Conservation (phyloP, 2,329 filamentous ascomycete genomes). For the Colletotrichum sp. region DNA sequence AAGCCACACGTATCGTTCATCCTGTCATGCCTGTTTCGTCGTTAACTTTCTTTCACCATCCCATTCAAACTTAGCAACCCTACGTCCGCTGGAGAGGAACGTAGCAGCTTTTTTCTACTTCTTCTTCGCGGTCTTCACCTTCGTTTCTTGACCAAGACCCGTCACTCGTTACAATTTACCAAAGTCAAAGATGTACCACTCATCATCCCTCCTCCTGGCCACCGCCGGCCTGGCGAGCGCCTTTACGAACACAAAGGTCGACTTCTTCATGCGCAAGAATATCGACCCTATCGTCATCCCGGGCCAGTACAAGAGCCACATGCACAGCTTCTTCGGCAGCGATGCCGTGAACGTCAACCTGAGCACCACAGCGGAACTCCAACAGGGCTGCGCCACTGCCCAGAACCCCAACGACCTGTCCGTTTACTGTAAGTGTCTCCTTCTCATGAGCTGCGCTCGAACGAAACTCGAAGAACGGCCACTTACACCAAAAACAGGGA, state of each 20-base stretch:
- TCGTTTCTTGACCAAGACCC: not conserved
- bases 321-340: conserved; percentile 40
- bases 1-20: not conserved
- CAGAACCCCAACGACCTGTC: conserved; percentile 50
- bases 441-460: too few relatives aligned
- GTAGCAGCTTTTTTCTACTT: not conserved
- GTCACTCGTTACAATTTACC: not conserved
- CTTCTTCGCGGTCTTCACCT: not conserved
- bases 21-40: not conserved
- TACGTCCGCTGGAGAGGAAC: not conserved
- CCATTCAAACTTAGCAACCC: not conserved
- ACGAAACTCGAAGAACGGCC: too few relatives aligned
- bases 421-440: conserved; percentile 39
- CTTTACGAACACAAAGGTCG: conserved; percentile 27
- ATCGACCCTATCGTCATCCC: conserved; percentile 37
- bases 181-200: not conserved
- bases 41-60: not conserved
- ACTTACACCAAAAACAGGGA: conserved; percentile 26
- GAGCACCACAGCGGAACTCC: conserved; percentile 32
- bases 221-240: conserved; percentile 16
- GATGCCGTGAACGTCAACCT: conserved; percentile 34
- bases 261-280: conserved; percentile 35
- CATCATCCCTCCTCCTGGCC: not conserved
- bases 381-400: conserved; percentile 43
- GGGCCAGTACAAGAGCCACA: conserved; percentile 34